These are phyloP conservation scores for Mortierella sp. DNA, from an alignment of 371 early-diverging fungal genomes.

Conservation along the genomic window DNA sequence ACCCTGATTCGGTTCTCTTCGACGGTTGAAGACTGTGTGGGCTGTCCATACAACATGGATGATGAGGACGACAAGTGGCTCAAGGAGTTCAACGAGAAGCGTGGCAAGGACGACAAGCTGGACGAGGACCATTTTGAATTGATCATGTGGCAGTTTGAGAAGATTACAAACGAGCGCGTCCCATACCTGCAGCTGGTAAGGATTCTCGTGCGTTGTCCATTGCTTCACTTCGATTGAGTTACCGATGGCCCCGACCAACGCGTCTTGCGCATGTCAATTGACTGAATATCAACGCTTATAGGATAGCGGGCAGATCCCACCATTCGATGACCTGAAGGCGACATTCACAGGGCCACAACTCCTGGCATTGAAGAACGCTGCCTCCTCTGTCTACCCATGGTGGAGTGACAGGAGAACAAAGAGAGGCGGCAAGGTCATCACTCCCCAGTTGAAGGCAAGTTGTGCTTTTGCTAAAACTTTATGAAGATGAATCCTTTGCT, in stretches of 20 bases:
- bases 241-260: background rate
- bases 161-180: conserved; percentile 65
- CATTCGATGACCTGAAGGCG: conserved; percentile 59
- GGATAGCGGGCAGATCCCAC: conserved; percentile 64
- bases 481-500: background rate
- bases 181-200: conserved; percentile 71
- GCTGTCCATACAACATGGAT: conserved; percentile 89
- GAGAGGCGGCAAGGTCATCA: conserved; percentile 69
- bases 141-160: conserved; percentile 85
- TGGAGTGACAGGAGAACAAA: conserved; percentile 64
- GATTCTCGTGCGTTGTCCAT: background rate
- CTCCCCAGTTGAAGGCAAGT: conserved; percentile 71
- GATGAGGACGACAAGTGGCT: conserved; percentile 88
- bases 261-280: background rate
- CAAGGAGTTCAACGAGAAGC: conserved; percentile 62
- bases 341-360: conserved; percentile 47
- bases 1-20: conserved; percentile 90
- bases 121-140: conserved; percentile 84
- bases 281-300: conserved; percentile 14
- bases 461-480: background rate
- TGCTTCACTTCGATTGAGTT: background rate
- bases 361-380: conserved; percentile 30
- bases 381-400: conserved; percentile 57
- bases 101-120: conserved; percentile 57
- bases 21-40: conserved; percentile 88